These are phyloP conservation scores for Lentinula edodes DNA, from an alignment of 768 basidiomycete genomes.

Conservation along the genomic window DNA sequence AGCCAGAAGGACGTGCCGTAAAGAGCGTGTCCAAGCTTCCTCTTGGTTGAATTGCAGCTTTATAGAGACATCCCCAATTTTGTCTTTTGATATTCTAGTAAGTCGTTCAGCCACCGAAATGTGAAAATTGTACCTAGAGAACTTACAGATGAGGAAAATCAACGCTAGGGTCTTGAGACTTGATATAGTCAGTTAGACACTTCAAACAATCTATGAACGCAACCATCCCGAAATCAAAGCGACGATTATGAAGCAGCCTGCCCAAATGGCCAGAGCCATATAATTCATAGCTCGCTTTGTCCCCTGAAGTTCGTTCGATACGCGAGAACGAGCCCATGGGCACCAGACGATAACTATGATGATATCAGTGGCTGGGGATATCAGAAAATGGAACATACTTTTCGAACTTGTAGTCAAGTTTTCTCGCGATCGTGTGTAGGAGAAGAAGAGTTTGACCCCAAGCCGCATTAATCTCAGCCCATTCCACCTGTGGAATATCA, in stretches of 20 bases:
- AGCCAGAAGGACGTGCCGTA: constrained; percentile 86
- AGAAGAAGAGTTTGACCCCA: constrained; percentile 96
- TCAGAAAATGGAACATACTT: constrained; percentile 38
- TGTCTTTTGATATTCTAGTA: constrained; percentile 82
- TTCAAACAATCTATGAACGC: constrained; percentile 93
- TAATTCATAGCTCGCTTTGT: constrained; percentile 84
- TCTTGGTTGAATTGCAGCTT: constrained; percentile 94
- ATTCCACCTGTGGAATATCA: constrained; percentile 66
- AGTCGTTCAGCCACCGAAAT: constrained; percentile 2
- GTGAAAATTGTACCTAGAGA: not conserved
- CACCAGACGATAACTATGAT: constrained; percentile 73
- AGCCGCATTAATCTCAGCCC: constrained; percentile 98
- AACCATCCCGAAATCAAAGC: constrained; percentile 96
- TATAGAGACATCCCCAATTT: constrained; percentile 92
- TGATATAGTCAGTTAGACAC: constrained; percentile 85
- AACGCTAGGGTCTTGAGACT: constrained; percentile 60
- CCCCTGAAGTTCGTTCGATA: constrained; percentile 77
- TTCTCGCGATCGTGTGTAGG: constrained; percentile 85
- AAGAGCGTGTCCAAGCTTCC: constrained; percentile 91
- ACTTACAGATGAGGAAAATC: constrained; percentile 83
- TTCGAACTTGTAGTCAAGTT: constrained; percentile 85
- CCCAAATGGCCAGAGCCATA: constrained; percentile 92
- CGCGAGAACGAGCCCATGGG: constrained; percentile 95
- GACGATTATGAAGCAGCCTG: constrained; percentile 85
- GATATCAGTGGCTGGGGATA: constrained; percentile 4